Evolutionary conservation across 2,329 filamentous ascomycete species (phyloP).

Genomic region (Domatiomyces globalis): DNA sequence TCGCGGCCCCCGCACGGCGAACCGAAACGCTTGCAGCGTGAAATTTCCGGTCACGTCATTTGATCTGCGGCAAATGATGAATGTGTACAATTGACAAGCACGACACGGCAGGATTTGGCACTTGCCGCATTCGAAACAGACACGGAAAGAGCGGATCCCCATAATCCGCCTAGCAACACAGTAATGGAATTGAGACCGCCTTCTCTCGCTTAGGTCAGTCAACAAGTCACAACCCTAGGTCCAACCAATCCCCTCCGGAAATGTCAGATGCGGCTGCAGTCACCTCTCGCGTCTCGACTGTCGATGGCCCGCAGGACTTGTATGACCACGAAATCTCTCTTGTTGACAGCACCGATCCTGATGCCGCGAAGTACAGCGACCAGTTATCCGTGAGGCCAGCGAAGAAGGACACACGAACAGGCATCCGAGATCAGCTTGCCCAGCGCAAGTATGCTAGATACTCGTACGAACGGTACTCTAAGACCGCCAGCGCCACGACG

Average conservation of each 20-base stretch:
- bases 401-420: slow-evolving; percentile 22
- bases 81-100: background rate
- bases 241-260: background rate
- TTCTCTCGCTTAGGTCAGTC: background rate
- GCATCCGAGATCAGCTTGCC: slow-evolving; percentile 27
- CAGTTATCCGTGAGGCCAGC: slow-evolving; percentile 15
- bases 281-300: slow-evolving; percentile 7
- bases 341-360: slow-evolving; percentile 25
- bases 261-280: slow-evolving; percentile 13
- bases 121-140: background rate
- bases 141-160: background rate
- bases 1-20: background rate
- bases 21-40: too few relatives aligned
- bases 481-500: slow-evolving; percentile 2
- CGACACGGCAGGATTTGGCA: background rate
- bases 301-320: slow-evolving; percentile 13
- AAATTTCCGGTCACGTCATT: background rate
- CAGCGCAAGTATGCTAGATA: slow-evolving; percentile 36
- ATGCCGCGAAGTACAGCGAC: slow-evolving; percentile 17
- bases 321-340: slow-evolving; percentile 21
- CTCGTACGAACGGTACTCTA: slow-evolving; percentile 35
- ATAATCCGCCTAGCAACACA: background rate
- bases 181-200: background rate
- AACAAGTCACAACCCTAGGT: background rate
- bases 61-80: background rate